Conservation (phyloP, 371 early-diverging fungal genomes). For the Basidiobolus meristosporus region DNA sequence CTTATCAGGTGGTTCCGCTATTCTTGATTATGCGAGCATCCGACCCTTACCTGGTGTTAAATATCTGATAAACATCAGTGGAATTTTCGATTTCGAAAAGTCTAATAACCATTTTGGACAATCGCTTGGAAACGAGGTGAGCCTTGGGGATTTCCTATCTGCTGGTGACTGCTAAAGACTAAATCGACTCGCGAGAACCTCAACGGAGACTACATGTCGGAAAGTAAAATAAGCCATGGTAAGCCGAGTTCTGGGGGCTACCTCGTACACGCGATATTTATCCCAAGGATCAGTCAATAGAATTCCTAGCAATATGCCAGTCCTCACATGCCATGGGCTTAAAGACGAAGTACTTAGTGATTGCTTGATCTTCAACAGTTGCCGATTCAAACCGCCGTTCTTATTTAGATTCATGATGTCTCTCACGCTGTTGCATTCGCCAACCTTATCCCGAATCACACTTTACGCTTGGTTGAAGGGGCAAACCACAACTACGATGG, state of each 20-base stretch:
- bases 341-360: slow-evolving; percentile 17
- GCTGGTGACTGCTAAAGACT: too few species aligned
- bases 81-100: slow-evolving; percentile 25
- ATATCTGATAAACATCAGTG: slow-evolving; percentile 24
- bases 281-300: slow-evolving; percentile 13
- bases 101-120: slow-evolving; percentile 10
- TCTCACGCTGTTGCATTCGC: slow-evolving; percentile 27
- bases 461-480: slow-evolving; percentile 21
- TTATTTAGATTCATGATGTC: slow-evolving; percentile 24
- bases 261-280: background rate
- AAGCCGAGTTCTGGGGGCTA: too few species aligned
- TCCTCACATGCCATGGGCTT: slow-evolving; percentile 32
- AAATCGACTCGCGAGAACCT: too few species aligned
- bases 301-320: slow-evolving; percentile 28
- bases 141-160: too few species aligned
- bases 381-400: background rate
- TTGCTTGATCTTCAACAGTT: background rate
- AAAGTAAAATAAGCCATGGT: too few species aligned
- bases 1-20: slow-evolving; percentile 25
- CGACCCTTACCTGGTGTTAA: slow-evolving; percentile 15
- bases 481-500: slow-evolving; percentile 32
- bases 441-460: slow-evolving; percentile 23
- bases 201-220: too few species aligned
- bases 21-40: slow-evolving; percentile 26
- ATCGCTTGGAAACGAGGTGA: too few species aligned